Conservation (phyloP, 768 basidiomycete species). For the Lactarius indigo region DNA sequence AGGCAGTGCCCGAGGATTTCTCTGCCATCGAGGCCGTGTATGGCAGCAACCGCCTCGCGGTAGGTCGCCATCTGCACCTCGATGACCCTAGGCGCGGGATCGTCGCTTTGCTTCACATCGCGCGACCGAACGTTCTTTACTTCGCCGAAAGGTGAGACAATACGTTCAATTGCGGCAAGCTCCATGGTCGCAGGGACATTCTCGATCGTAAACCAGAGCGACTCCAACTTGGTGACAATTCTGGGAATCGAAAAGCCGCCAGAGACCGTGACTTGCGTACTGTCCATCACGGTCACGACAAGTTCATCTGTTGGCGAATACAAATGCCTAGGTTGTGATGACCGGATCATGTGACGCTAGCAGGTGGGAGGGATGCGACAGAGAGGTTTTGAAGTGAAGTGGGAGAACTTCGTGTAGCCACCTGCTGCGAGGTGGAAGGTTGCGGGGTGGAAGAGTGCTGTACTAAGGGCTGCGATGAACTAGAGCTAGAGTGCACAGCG, state of each 20-base stretch:
- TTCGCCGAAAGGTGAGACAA: slow-evolving; percentile 47
- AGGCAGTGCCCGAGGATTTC: slow-evolving; percentile 40
- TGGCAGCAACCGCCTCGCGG: slow-evolving; percentile 52
- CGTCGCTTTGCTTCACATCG: not conserved
- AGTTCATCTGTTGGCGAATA: slow-evolving; percentile 15
- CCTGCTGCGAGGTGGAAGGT: not conserved
- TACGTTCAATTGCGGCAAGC: slow-evolving; percentile 33
- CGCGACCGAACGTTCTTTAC: slow-evolving; percentile 37
- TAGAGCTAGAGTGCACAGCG: not conserved
- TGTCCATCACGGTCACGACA: slow-evolving; percentile 43
- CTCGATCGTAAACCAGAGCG: slow-evolving; percentile 52
- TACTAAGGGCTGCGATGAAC: not conserved
- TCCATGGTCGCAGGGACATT: slow-evolving; percentile 44
- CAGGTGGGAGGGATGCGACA: not conserved
- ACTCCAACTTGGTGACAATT: slow-evolving; percentile 66
- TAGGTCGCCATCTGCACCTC: slow-evolving; percentile 48
- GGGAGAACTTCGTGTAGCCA: not conserved
- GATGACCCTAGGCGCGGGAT: slow-evolving; percentile 29
- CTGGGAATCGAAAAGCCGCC: slow-evolving; percentile 58
- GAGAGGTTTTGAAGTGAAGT: not conserved
- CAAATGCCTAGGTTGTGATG: not conserved
- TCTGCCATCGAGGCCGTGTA: slow-evolving; percentile 46
- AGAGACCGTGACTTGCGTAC: slow-evolving; percentile 53
- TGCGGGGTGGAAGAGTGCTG: not conserved
- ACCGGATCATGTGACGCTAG: not conserved